Evolutionary conservation across 768 basidiomycete species (phyloP), one percentile per base, ranked within the genome.

Genomic region (Clavaria fumosa): DNA sequence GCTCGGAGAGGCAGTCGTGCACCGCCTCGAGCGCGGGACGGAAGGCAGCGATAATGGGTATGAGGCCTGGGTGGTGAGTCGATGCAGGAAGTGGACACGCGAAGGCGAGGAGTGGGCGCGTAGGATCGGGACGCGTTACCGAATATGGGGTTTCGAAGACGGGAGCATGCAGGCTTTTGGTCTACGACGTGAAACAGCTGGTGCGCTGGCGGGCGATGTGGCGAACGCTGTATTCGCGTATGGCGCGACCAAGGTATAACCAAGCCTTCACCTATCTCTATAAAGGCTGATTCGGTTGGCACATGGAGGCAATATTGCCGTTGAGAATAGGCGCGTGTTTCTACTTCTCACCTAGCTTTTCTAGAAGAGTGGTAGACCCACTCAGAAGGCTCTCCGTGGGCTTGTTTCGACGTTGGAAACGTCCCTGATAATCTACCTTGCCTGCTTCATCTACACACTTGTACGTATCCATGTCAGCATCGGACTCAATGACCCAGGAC

Each of bases 181-280:
- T 30, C n/a, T n/a, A n/a, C n/a, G n/a, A n/a, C n/a, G n/a, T n/a
- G 31, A 34, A 20, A 21, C 40, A 45, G 27, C 66, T 11, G 59
- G 57, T 9, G 58, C 58, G 40, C 53, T 85, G 23, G 79, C 76
- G 7, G 77, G 78, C 11, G 81, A 86, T 49, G 70, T 86, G 4
- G 78, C 83, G 3, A 88, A 89, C 51, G 83, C 75, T 2, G 69
- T 86, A 6, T 61, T 85, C 33, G 88, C 86, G 2, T 93, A 90
- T 52, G 75, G 71, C 1, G 60, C 71, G 12, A 79, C 78, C 35
- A 89, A 89, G 69, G 86, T 80, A 47, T 38, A 17, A 19, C 20
- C 27, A 17, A 2, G 41, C 39, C n/a, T 27, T 17, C 14, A 12
- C 26, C 26, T 18, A 19, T 28, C 23, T 23, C 2, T 14, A 21